phyloP scores from a whole-genome alignment of 2,329 filamentous ascomycete genomes.

The Sporothrix protearum region DNA sequence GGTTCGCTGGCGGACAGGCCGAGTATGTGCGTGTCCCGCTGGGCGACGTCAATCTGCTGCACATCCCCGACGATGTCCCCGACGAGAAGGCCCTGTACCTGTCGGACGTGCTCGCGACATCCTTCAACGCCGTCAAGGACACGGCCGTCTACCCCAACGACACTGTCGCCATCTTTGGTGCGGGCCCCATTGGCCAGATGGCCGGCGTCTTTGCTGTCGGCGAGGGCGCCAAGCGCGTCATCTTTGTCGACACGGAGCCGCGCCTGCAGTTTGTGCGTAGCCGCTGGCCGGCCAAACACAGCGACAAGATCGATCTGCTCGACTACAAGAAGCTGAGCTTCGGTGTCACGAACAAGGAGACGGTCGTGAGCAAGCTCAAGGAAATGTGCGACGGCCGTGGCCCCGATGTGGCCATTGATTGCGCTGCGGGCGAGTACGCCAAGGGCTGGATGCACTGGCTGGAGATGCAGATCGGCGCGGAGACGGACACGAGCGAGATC shows the following conservation, averaged over 20 bases:
- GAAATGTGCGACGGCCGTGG: conserved; percentile 69
- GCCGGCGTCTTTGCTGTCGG: conserved; percentile 68
- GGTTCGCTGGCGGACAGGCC: conserved; percentile 82
- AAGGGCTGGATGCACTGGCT: conserved; percentile 60
- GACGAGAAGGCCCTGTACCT: conserved; percentile 80
- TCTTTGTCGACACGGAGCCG: conserved; percentile 72
- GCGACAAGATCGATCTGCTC: conserved; percentile 59
- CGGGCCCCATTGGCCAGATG: conserved; percentile 84
- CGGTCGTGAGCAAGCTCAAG: conserved; percentile 69
- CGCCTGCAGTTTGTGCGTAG: conserved; percentile 65
- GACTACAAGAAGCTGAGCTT: conserved; percentile 61
- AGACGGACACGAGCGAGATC: conserved; percentile 81
- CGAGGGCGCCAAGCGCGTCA: conserved; percentile 71
- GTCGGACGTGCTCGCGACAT: conserved; percentile 74
- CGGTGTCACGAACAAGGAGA: conserved; percentile 55
- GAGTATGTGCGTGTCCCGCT: conserved; percentile 81
- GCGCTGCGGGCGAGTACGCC: conserved; percentile 58
- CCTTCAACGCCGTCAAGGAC: conserved; percentile 79
- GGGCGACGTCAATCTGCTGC: conserved; percentile 75
- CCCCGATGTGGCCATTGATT: conserved; percentile 71
- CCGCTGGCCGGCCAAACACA: conserved; percentile 51
- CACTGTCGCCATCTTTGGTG: conserved; percentile 78
- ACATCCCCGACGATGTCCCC: conserved; percentile 72
- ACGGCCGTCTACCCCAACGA: conserved; percentile 76
- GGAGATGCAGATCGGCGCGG: conserved; percentile 60